Base-by-base conservation (phyloP, 192 early-diverging fungal genomes). In the Oehlia diaphana region DNA sequence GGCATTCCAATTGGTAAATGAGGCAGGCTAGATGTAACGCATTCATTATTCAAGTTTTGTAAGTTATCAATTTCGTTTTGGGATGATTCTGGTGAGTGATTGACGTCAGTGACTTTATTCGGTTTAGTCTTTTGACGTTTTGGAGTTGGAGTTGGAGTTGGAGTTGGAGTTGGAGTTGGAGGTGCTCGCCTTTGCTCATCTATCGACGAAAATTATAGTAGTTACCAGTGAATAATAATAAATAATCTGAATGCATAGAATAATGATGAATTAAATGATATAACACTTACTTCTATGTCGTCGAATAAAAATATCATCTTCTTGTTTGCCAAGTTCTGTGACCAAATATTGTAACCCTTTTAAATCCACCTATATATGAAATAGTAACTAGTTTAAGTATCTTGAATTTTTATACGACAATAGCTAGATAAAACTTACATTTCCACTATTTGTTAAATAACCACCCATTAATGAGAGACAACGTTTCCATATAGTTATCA, bases 401-500 rank as follows among this genome's bases (percentile, higher is more conserved):
- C 6, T 2, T 12, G 12, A 9, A 19, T 69, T 69, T 37, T 2
- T 9, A 8, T n/a, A 72, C 6, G 47, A 49, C 4, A 44, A 21
- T 72, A 19, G 21, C 8, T 68, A 39, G 9, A 44, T 37, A 19
- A 35, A 37, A 72, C 66, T 81, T 64, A 94, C 85, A 26, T 93
- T 83, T 21, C 97, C 97, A 69, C 91, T 89, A 21, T 92, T 83
- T 35, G 98, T 97, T 67, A 99, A 87, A 80, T 95, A 99, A 2
- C 94, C 95, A 58, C 92, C 93, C 74, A 88, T 87, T 9, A 85
- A 76, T 2, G 92, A 90, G 71, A 99, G 84, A n/a, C 89, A 84
- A 13, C 90, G 85, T 83, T 97, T 97, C 93, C 98, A 99, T 28
- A 96, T 91, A 13, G 91, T 87, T 76, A 97, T 94, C 65, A 99